phyloP scores from a whole-genome alignment of 2,329 filamentous ascomycete genomes.

The Colletotrichum aenigma region DNA sequence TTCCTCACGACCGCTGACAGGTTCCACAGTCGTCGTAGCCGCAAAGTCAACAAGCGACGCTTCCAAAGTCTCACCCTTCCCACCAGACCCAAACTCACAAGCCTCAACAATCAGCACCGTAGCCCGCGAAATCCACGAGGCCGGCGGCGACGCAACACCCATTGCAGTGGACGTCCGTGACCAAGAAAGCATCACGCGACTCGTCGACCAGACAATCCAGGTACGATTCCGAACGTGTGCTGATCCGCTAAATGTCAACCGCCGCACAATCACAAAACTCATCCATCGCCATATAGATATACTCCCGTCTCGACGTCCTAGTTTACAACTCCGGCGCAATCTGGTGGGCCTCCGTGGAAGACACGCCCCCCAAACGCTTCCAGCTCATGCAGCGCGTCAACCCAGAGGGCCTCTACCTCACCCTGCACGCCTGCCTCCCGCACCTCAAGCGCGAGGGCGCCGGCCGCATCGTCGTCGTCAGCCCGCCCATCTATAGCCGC shows the following conservation, averaged over 20 bases:
- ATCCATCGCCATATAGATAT: constrained; percentile 38
- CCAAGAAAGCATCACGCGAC: constrained; percentile 60
- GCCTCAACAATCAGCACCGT: constrained; percentile 83
- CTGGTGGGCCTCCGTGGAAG: constrained; percentile 78
- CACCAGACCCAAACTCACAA: constrained; percentile 77
- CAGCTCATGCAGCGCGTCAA: constrained; percentile 79
- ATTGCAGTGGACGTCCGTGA: constrained; percentile 74
- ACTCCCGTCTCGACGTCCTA: constrained; percentile 72
- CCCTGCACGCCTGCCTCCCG: constrained; percentile 71
- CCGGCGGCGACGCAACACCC: constrained; percentile 68
- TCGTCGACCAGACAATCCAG: constrained; percentile 63
- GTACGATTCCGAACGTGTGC: constrained; percentile 30
- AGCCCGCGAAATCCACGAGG: constrained; percentile 70
- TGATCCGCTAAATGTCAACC: too few species aligned
- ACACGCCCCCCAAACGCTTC: constrained; percentile 75
- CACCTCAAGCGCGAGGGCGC: constrained; percentile 58
- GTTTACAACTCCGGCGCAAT: constrained; percentile 87
- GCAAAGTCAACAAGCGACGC: constrained; percentile 77
- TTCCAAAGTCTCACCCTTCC: constrained; percentile 60
- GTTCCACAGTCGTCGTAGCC: constrained; percentile 69
- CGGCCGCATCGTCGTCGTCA: constrained; percentile 77
- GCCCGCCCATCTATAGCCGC: constrained; percentile 82
- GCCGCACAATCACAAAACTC: neutral
- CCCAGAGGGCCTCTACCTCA: constrained; percentile 75
- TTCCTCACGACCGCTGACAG: neutral